Evolutionary conservation across 2,329 filamentous ascomycete genomes (phyloP), one percentile per base, ranked within the genome.

Genomic region (Lachnellula arida): DNA sequence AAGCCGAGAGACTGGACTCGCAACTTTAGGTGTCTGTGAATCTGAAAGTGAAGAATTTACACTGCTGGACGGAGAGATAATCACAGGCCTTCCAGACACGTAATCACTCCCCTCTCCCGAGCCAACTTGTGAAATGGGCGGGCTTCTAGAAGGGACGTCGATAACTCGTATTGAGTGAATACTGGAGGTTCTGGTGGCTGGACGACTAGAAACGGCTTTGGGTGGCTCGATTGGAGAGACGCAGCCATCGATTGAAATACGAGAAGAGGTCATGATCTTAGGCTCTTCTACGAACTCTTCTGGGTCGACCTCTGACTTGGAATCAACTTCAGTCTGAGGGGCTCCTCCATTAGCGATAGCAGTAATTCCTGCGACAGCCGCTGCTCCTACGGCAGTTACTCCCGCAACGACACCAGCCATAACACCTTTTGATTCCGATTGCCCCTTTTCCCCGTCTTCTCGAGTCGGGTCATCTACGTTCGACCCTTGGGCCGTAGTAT

Each of bases 241-340:
- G 25, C 60, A 48, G 17, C 65, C 66, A 48, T 62, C 62, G 32
- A 71, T 61, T 14, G 68, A 71, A 9, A 72, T 57, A 15, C 69
- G 64, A 22, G 66, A 66, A 25, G 68, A 70, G 9, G 68, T 71
- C 65, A 72, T 67, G 44, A 72, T 70, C 52, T 67, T 63, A 23
- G 67, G 64, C 49, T 70, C 70, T 57, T 70, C 69, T 5, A 56
- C 58, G 22, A 66, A 62, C 19, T 67, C 62, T 35, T 66, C 67
- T 3, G 43, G 35, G 28, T 68, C 63, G 25, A 43, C 49, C 15
- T 63, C 62, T 39, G 63, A 62, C 12, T 63, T 58, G 14, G 55
- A 25, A 15, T 57, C 53, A 25, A 54, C 15, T 11, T 54, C 58
- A 15, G 59, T 63, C 34, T 62, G 59, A 14, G 62, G 61, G 17